These are phyloP conservation scores for Diplosphaera chodatii DNA, from an alignment of 139 green algal genomes.

Conservation along the genomic window DNA sequence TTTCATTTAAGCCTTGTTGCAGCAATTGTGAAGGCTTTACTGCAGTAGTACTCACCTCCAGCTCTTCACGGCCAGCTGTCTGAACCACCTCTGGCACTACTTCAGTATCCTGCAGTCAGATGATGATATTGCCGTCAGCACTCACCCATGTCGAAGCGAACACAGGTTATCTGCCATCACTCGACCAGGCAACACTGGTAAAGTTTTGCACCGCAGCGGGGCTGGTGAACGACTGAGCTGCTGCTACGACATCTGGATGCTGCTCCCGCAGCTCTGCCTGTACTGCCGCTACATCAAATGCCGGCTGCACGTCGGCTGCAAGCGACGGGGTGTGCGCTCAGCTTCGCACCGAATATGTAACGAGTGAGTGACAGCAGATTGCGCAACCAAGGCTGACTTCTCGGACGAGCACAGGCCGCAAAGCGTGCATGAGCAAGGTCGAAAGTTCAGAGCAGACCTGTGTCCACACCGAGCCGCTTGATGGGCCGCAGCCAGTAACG, in stretches of 20 bases:
- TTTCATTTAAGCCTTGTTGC: too few species aligned
- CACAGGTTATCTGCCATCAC: too few species aligned
- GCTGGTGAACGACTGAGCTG: background rate
- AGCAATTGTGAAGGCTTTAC: background rate
- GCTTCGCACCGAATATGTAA: too few species aligned
- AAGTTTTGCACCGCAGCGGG: background rate
- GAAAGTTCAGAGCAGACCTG: background rate
- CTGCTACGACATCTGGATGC: slow-evolving; percentile 16
- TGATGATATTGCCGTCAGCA: too few species aligned
- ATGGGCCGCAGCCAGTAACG: slow-evolving; percentile 45
- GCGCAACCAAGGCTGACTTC: too few species aligned
- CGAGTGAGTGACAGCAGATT: too few species aligned
- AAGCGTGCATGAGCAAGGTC: too few species aligned
- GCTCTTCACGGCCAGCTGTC: background rate
- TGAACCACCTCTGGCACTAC: background rate
- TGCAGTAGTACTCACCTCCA: slow-evolving; percentile 1
- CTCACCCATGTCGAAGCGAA: too few species aligned
- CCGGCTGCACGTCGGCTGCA: background rate
- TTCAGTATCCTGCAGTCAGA: background rate
- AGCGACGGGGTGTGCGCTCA: background rate
- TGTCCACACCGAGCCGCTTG: slow-evolving; percentile 35
- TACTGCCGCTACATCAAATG: slow-evolving; percentile 16
- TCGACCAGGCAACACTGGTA: too few species aligned
- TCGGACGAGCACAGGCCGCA: too few species aligned
- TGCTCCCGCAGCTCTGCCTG: slow-evolving; percentile 11